Percentiles rank a stretch among this genome's conserved stretches.
These are phyloP conservation scores for Arthrobotrys iridis DNA, from an alignment of 2,329 filamentous ascomycete species.

Conservation along the genomic window DNA sequence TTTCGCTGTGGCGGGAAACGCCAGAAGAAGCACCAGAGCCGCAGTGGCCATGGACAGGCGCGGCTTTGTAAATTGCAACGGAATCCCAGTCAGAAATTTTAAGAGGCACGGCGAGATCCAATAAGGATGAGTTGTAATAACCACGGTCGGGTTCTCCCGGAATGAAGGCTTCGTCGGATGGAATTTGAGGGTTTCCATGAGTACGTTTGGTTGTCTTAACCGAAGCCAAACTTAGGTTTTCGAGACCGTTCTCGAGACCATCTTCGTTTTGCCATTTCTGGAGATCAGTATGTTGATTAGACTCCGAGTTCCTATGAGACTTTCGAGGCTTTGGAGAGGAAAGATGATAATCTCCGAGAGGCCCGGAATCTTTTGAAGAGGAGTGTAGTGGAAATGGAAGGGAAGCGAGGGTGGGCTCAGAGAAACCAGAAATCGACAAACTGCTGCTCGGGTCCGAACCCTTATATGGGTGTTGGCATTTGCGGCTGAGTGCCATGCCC, in stretches of 20 bases:
- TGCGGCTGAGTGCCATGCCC: slow-evolving; percentile 41
- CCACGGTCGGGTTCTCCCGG: slow-evolving; percentile 18
- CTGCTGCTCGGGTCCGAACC: slow-evolving; percentile 6
- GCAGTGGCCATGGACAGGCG: slow-evolving; percentile 6
- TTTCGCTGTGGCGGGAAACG: slow-evolving; percentile 21
- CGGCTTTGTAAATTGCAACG: slow-evolving; percentile 21
- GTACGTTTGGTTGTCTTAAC: slow-evolving; percentile 11
- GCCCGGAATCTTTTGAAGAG: slow-evolving; percentile 26
- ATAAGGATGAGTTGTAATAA: not conserved
- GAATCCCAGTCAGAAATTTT: slow-evolving; percentile 32
- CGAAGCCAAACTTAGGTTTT: slow-evolving; percentile 20
- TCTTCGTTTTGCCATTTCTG: slow-evolving; percentile 31
- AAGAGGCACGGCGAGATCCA: slow-evolving; percentile 4
- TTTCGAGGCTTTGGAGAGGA: slow-evolving; percentile 8
- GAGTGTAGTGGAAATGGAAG: slow-evolving; percentile 23
- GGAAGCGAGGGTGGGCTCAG: slow-evolving; percentile 14
- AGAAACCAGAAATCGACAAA: slow-evolving; percentile 32
- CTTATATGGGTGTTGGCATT: slow-evolving; percentile 25
- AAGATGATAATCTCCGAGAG: not conserved
- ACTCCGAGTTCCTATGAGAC: slow-evolving; percentile 30
- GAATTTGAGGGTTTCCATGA: not conserved
- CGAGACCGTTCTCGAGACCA: slow-evolving; percentile 23
- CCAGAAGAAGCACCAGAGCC: slow-evolving; percentile 35
- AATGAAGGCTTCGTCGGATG: not conserved
- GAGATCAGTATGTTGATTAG: not conserved